Evolutionary conservation across 345 rosid genomes (phyloP).

Genomic region (Eucalyptus sp.): DNA sequence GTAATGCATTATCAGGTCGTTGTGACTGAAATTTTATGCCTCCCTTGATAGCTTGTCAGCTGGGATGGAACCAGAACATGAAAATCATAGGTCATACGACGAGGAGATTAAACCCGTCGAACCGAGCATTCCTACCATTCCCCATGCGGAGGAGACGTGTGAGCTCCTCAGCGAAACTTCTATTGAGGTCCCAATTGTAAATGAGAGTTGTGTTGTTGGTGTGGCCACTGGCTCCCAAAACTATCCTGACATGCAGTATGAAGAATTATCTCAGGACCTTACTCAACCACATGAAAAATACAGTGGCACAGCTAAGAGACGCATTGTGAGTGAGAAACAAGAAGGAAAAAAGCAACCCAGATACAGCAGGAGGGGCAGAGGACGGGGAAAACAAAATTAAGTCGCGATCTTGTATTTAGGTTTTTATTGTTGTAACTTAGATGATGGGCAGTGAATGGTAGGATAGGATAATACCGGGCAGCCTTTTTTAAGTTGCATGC

Average conservation of each 20-base stretch:
- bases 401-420: background rate
- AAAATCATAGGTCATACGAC: constrained; percentile 2
- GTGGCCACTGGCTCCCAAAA: constrained; percentile 28
- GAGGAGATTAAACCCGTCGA: constrained; percentile 6
- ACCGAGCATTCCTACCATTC: background rate
- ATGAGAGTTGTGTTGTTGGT: constrained; percentile 9
- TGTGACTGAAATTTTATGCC: background rate
- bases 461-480: background rate
- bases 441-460: background rate
- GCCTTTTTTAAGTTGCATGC: background rate
- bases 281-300: constrained; percentile 13
- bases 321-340: constrained; percentile 18
- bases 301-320: constrained; percentile 1
- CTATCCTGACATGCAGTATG: constrained; percentile 37
- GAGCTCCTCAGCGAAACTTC: constrained; percentile 27
- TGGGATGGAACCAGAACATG: constrained; percentile 20
- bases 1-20: background rate
- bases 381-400: constrained; percentile 18
- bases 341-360: constrained; percentile 27
- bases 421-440: constrained; percentile 13
- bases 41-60: constrained; percentile 17
- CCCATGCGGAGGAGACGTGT: constrained; percentile 3
- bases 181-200: constrained; percentile 19
- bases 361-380: constrained; percentile 33
- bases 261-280: constrained; percentile 19